phyloP scores from a whole-genome alignment of 768 basidiomycete genomes.

The Trametes sanguinea region DNA sequence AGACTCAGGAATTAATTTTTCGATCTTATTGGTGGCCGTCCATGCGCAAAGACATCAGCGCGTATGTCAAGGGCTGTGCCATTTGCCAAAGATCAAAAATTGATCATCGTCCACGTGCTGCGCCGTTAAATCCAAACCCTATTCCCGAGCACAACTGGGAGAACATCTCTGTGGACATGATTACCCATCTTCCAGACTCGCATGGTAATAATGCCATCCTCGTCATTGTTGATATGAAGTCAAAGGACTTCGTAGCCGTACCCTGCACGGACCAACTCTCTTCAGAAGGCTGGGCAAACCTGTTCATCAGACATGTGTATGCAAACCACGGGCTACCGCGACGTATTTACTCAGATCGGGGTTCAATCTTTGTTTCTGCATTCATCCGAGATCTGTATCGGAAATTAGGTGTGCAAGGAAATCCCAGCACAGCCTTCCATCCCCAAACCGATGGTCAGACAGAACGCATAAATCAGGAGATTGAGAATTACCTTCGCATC shows the following conservation, averaged over 20 bases:
- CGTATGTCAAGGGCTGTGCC: conserved; percentile 32
- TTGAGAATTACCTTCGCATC: conserved; percentile 42
- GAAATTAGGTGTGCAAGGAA: conserved; percentile 36
- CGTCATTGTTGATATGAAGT: conserved; percentile 16
- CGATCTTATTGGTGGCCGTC: conserved; percentile 36
- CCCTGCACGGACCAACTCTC: conserved; percentile 25
- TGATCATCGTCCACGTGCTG: conserved; percentile 5
- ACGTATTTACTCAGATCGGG: conserved; percentile 18
- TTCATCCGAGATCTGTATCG: conserved; percentile 37
- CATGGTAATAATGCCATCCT: conserved; percentile 23
- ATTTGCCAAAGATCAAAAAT: conserved; percentile 33
- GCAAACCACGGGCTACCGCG: conserved; percentile 14
- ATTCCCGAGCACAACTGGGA: conserved; percentile 12
- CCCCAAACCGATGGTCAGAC: conserved; percentile 47
- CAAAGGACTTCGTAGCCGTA: conserved; percentile 35
- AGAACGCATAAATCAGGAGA: conserved; percentile 41
- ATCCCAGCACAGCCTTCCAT: conserved; percentile 45
- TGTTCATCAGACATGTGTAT: conserved; percentile 23
- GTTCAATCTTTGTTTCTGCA: conserved; percentile 31
- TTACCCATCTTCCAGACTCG: conserved; percentile 20
- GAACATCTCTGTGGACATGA: conserved; percentile 1
- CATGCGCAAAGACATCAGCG: conserved; percentile 22
- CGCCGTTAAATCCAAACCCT: conserved; percentile 23
- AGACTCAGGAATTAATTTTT: conserved; percentile 27
- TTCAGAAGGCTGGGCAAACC: conserved; percentile 24